These are phyloP conservation scores for Xylariaceae sp. DNA, from an alignment of 2,329 filamentous ascomycete genomes.

Conservation along the genomic window DNA sequence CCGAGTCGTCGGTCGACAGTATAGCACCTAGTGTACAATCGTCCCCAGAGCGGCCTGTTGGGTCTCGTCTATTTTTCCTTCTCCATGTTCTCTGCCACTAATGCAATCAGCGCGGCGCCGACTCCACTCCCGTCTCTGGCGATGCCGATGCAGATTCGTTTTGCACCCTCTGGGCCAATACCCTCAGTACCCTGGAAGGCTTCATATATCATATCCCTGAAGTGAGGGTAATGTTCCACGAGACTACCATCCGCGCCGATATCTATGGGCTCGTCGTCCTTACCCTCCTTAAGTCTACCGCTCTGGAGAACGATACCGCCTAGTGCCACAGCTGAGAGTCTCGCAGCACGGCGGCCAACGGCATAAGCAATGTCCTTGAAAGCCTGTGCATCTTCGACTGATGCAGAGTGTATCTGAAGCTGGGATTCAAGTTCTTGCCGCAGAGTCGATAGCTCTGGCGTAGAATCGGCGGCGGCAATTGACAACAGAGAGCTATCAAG, in stretches of 20 bases:
- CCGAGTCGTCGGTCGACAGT: constrained; percentile 17
- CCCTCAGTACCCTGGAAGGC: constrained; percentile 69
- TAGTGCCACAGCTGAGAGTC: constrained; percentile 81
- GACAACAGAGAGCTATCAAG: constrained; percentile 89
- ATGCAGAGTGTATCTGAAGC: constrained; percentile 69
- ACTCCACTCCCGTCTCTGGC: constrained; percentile 95
- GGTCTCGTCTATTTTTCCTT: constrained; percentile 44
- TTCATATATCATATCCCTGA: constrained; percentile 81
- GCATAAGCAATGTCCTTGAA: constrained; percentile 79
- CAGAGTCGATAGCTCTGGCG: constrained; percentile 63
- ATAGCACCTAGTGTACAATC: constrained; percentile 11
- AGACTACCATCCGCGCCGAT: constrained; percentile 92
- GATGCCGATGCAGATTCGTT: constrained; percentile 86
- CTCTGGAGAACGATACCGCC: constrained; percentile 78
- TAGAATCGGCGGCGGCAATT: constrained; percentile 75
- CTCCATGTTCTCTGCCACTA: constrained; percentile 71
- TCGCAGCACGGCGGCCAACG: constrained; percentile 80
- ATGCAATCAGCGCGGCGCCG: constrained; percentile 90
- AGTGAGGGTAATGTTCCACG: constrained; percentile 93
- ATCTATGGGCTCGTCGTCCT: constrained; percentile 71
- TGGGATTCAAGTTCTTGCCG: constrained; percentile 73
- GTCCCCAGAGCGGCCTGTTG: neutral
- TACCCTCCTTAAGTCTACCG: constrained; percentile 57
- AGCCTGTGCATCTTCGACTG: constrained; percentile 77
- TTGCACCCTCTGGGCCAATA: constrained; percentile 72